Conservation (phyloP, 768 basidiomycete genomes). For the Mycena alexandri region DNA sequence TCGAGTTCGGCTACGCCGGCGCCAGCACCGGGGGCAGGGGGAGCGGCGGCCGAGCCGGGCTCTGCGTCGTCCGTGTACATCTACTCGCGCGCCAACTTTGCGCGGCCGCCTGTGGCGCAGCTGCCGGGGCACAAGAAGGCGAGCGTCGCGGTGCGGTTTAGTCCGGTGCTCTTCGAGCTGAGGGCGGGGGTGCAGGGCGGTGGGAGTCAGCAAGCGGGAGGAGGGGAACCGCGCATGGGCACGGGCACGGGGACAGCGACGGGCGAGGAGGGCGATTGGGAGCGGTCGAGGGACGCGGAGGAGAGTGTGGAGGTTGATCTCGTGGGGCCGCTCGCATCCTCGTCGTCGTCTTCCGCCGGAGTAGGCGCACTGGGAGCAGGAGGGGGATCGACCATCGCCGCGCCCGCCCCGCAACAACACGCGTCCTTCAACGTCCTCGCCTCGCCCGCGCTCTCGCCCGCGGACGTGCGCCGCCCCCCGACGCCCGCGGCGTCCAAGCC, state of each 20-base stretch:
- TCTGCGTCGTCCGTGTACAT: conserved; percentile 83
- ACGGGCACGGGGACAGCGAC: conserved; percentile 51
- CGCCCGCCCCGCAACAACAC: conserved; percentile 63
- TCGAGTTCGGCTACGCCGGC: no score
- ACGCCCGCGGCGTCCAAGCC: conserved; percentile 74
- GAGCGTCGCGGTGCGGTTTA: conserved; percentile 93
- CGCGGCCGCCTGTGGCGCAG: conserved; percentile 92
- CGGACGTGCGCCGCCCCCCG: conserved; percentile 62
- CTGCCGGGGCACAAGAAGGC: conserved; percentile 97
- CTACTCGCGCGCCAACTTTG: conserved; percentile 95
- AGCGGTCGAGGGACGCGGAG: conserved; percentile 53
- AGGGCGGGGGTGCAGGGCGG: conserved; percentile 64
- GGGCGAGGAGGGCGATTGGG: conserved; percentile 75
- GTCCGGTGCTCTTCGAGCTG: conserved; percentile 93
- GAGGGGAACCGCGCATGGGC: conserved; percentile 38
- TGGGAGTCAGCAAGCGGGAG: conserved; percentile 43
- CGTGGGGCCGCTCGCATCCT: conserved; percentile 52
- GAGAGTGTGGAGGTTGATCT: conserved; percentile 73
- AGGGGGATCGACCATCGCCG: conserved; percentile 54
- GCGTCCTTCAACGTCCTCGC: conserved; percentile 47
- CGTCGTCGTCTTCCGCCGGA: conserved; percentile 40
- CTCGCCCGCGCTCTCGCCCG: conserved; percentile 71
- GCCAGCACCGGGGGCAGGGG: background rate
- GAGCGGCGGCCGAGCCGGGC: background rate
- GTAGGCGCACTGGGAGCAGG: no score